A percentile compares a stretch with the other conserved stretches of the same genome.
Conservation (phyloP, 768 basidiomycete genomes). For the Phylloporus arenicola region DNA sequence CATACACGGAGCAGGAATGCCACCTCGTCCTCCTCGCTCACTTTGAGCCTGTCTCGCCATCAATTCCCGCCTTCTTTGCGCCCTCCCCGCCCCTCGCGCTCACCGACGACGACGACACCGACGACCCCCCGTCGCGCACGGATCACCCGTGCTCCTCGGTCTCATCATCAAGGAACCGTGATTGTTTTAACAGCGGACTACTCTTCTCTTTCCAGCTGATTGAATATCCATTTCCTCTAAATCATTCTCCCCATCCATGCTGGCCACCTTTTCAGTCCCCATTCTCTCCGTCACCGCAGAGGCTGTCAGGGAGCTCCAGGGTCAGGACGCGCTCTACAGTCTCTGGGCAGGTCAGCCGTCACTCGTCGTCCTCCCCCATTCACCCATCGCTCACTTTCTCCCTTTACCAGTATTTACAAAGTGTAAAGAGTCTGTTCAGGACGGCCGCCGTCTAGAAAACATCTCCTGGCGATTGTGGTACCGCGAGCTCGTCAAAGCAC, state of each 20-base stretch:
- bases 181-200: slow-evolving; percentile 16
- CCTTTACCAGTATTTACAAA: slow-evolving; percentile 67
- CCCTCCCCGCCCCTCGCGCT: background rate
- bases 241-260: slow-evolving; percentile 33
- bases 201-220: slow-evolving; percentile 14
- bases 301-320: slow-evolving; percentile 62
- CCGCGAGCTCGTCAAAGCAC: slow-evolving; percentile 47
- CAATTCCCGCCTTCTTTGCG: background rate
- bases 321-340: slow-evolving; percentile 56
- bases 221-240: slow-evolving; percentile 15
- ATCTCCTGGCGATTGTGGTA: slow-evolving; percentile 86
- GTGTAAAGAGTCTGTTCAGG: slow-evolving; percentile 71
- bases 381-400: slow-evolving; percentile 6
- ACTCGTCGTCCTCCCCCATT: background rate
- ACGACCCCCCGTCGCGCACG: slow-evolving; percentile 9
- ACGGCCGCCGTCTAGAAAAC: slow-evolving; percentile 81
- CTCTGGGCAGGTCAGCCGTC: slow-evolving; percentile 63
- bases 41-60: background rate
- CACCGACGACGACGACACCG: background rate
- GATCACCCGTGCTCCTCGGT: slow-evolving; percentile 22
- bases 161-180: slow-evolving; percentile 24
- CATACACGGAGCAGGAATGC: slow-evolving; percentile 10
- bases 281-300: slow-evolving; percentile 64
- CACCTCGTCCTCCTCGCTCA: slow-evolving; percentile 17
- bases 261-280: slow-evolving; percentile 51